Base-by-base conservation (phyloP, 768 basidiomycete genomes). In the Candolleomyces aberdarensis region DNA sequence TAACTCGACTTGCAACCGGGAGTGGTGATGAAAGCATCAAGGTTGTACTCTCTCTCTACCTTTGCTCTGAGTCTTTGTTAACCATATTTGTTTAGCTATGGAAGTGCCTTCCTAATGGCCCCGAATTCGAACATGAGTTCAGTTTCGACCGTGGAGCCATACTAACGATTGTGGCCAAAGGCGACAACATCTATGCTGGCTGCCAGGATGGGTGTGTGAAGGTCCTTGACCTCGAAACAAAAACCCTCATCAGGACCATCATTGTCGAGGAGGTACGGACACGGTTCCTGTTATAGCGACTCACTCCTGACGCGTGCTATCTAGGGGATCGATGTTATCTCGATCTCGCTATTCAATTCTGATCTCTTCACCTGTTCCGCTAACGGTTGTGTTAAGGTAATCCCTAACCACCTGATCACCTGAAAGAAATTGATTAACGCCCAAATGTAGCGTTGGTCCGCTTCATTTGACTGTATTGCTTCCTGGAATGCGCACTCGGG, bases 201-300 rank as follows among this genome's bases (percentile, higher is more conserved):
- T 91, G 95, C 66, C 96, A 98, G 73, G 94, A 94, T 63, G 96
- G 96, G 3, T 88, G 91, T 65, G 92, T 98, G 66, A 89, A 90
- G 64, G 88, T 98, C 5, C 85, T 92, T 75, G 96, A 98, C 71
- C 74, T 97, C 8, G 94, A 96, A 70, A 96, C 95, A 0, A 88
- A 86, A 64, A 93, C 94, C 0, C 77, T 92, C 41, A 87, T 98
- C 29, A 78, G 96, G 54, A 93, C 88, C 0, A 89, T 98, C 59
- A 88, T 95, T 17, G 88, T 92, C 1, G 87, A 92, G 64, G 91
- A 94, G 77, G 91, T 90, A 51, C 15, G 77, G 57, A 47, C 10
- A 13, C 49, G 17, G 8, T 48, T 9, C 17, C 43, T 6, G 22
- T 22, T 39, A 4, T 3, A 46, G 15, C 19, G 31, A 39, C 60